These are phyloP conservation scores for Arxiozyma bovina DNA, from an alignment of 1,139 yeast species.

Conservation along the genomic window DNA sequence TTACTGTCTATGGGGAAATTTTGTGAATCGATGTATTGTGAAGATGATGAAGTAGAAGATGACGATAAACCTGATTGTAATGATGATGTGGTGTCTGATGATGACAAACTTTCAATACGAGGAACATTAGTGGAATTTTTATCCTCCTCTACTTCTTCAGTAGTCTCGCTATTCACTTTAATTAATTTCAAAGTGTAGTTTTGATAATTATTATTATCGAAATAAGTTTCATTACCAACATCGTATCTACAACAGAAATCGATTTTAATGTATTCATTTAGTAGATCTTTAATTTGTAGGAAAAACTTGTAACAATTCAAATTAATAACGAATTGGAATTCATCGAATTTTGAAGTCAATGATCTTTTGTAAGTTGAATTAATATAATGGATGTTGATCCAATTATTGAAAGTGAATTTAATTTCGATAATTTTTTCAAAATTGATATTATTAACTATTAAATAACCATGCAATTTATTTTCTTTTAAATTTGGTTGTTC, in stretches of 20 bases:
- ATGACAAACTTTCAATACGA: neutral
- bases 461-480: slow-evolving; percentile 19
- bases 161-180: neutral
- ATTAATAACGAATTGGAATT: slow-evolving; percentile 25
- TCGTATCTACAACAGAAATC: slow-evolving; percentile 29
- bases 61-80: neutral
- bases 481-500: slow-evolving; percentile 5
- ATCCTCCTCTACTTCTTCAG: neutral
- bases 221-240: slow-evolving; percentile 28
- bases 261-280: slow-evolving; percentile 14
- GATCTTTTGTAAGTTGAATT: slow-evolving; percentile 23
- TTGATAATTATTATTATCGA: slow-evolving; percentile 29
- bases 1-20: neutral
- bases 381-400: slow-evolving; percentile 28
- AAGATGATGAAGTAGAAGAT: neutral
- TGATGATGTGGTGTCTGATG: neutral
- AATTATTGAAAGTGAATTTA: slow-evolving; percentile 27
- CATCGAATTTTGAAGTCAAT: slow-evolving; percentile 22
- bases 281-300: slow-evolving; percentile 23
- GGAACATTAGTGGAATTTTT: neutral
- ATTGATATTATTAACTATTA: slow-evolving; percentile 25
- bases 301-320: slow-evolving; percentile 26
- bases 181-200: slow-evolving; percentile 18
- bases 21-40: neutral
- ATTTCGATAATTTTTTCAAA: slow-evolving; percentile 28